Conservation (phyloP, 2,329 filamentous ascomycete genomes). For the Trichoderma simmonsii region DNA sequence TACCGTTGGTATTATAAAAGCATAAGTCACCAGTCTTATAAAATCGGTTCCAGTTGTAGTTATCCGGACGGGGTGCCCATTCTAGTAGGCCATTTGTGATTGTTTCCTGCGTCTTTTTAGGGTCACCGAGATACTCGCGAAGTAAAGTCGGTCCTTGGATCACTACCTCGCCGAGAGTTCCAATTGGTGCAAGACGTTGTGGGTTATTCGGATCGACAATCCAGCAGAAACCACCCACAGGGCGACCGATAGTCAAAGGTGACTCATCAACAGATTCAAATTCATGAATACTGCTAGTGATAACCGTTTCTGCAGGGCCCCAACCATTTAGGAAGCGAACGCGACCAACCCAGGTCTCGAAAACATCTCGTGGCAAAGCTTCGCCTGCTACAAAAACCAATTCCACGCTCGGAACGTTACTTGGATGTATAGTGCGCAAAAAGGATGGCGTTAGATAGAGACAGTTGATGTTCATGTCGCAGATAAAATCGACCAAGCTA, state of each 20-base stretch:
- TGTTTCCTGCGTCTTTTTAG: background rate
- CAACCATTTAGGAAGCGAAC: slow-evolving; percentile 22
- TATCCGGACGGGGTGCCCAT: slow-evolving; percentile 3
- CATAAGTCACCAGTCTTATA: slow-evolving; percentile 15
- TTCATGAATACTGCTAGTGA: slow-evolving; percentile 12
- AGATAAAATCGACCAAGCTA: slow-evolving; percentile 13
- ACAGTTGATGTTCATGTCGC: slow-evolving; percentile 9
- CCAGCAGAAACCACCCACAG: slow-evolving; percentile 15
- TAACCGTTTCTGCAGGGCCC: slow-evolving; percentile 20
- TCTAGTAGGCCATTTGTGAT: background rate
- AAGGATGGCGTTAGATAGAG: slow-evolving; percentile 18
- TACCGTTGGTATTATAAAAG: slow-evolving; percentile 2
- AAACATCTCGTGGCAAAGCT: slow-evolving; percentile 2
- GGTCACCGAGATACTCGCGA: slow-evolving; percentile 15
- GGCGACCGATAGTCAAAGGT: slow-evolving; percentile 3
- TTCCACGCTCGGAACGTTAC: slow-evolving; percentile 14
- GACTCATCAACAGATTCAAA: slow-evolving; percentile 7
- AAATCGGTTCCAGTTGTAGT: background rate
- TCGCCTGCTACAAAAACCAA: slow-evolving; percentile 18
- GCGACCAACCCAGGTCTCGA: slow-evolving; percentile 17
- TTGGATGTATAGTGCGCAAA: background rate
- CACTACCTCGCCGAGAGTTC: slow-evolving; percentile 15
- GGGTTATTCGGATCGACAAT: slow-evolving; percentile 15
- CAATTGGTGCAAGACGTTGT: slow-evolving; percentile 8
- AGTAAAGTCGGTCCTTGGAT: slow-evolving; percentile 16